Percentiles rank a stretch among this genome's conserved stretches.
phyloP scores from a whole-genome alignment of 75 land plant species.

The Pseudotsuga menziesii region DNA sequence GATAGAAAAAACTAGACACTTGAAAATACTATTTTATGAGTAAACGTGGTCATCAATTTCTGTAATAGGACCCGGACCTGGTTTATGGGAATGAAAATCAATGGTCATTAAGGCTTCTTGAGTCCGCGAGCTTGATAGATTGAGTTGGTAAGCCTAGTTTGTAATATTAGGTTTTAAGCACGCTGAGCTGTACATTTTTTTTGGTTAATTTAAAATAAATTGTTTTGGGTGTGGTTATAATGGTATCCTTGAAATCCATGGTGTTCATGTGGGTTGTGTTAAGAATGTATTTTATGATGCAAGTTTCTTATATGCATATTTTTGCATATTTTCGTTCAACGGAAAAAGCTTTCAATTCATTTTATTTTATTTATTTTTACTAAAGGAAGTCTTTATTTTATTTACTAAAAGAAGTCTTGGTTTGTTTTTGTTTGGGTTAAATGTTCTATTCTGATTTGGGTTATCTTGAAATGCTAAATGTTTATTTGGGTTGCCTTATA shows the following conservation, averaged over 20 bases:
- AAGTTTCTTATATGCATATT: not conserved
- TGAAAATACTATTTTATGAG: too few relatives aligned
- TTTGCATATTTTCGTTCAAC: too few relatives aligned
- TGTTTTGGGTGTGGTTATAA: not conserved
- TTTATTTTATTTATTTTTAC: not conserved
- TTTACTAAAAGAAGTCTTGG: too few relatives aligned
- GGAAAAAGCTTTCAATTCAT: not conserved
- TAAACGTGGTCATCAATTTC: too few relatives aligned
- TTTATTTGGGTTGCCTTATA: not conserved
- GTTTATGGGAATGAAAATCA: not conserved
- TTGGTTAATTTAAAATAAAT: not conserved
- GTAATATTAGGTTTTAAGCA: not conserved
- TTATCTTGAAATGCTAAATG: not conserved
- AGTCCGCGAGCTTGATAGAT: not conserved
- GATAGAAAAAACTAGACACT: too few relatives aligned
- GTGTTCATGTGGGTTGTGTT: not conserved
- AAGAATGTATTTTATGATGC: not conserved
- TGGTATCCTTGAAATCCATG: not conserved
- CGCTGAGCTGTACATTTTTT: too few relatives aligned
- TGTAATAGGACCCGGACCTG: too few relatives aligned
- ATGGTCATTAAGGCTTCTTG: not conserved
- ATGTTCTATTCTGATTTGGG: not conserved
- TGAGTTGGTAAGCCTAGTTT: constrained; percentile 2
- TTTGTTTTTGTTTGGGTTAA: not conserved
- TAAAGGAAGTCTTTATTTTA: too few relatives aligned